Percentiles rank a stretch among this genome's conserved stretches.
Conservation (phyloP, 148 eudicot genomes). For the Heliamphora exappendiculata region DNA sequence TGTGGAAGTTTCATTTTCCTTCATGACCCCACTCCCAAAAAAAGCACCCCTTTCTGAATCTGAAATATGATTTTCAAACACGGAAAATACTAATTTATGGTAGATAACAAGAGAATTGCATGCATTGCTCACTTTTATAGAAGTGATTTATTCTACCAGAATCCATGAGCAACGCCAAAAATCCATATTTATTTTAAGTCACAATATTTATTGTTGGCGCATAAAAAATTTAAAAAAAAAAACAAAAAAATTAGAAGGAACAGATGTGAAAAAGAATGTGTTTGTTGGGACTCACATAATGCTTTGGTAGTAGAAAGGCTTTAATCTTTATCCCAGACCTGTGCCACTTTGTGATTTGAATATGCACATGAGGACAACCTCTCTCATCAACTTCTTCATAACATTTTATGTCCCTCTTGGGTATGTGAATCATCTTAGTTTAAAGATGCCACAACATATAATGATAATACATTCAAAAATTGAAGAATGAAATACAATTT, state of each 20-base stretch:
- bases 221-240: conserved; percentile 4
- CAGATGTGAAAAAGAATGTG: conserved; percentile 2
- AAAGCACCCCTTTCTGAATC: background rate
- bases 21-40: background rate
- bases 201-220: conserved; percentile 1
- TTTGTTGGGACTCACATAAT: conserved; percentile 7
- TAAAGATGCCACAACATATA: background rate
- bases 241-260: background rate
- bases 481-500: no score
- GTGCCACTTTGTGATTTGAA: background rate
- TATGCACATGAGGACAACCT: background rate
- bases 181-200: background rate
- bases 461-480: background rate
- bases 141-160: background rate
- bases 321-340: conserved; percentile 1
- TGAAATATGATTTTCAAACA: background rate
- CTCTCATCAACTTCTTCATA: conserved; percentile 16
- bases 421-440: conserved; percentile 4
- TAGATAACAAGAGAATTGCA: background rate
- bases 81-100: background rate
- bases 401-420: conserved; percentile 6
- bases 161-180: background rate
- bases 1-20: background rate
- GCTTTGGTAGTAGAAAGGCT: background rate
- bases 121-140: background rate